Evolutionary conservation across 2,329 filamentous ascomycete genomes (phyloP), one percentile per base, ranked within the genome.

Genomic region (Exophiala phaeomuriformis): DNA sequence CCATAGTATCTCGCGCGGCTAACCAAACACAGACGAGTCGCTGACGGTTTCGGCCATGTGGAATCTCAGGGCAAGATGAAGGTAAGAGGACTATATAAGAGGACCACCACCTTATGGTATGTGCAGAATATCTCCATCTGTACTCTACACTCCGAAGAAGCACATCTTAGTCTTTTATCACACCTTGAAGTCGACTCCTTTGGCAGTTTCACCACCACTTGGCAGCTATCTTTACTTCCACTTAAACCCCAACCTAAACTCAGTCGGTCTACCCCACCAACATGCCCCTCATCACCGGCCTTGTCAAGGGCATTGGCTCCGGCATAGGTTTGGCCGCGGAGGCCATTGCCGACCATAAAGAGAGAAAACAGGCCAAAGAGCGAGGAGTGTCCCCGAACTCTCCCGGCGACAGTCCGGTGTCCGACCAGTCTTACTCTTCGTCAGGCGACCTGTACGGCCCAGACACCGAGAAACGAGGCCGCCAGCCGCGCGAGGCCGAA

Each of bases 281-380:
- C 32, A 55, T 56, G 53, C 56, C 56, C 33, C 47, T 59, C 29
- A 45, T 55, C 33, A 55, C 39, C 30, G 53, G 30, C 32, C 39
- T 59, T n/a, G 43, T 60, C 45, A 57, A 59, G 37, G 55, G 53
- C 28, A 51, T 62, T 12, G 56, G 54, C 41, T 46, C 52, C 29
- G 55, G 50, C 12, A 56, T 62, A 29, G 58, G 59, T 8, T 41
- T 58, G 7, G 58, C 53, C 2, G 49, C 51, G 12, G 59, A 62
- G 45, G 57, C 53, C 32, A 39, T 52, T 35, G 56, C 59, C 40
- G 50, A 60, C 46, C 58, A 53, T 44, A 59, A 59, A 36, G 58
- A 59, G 46, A 55, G 49, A 35, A 62, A 60, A 35, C 52, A 51
- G 9, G 40, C 49, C 37, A 48, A 37, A 47, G 49, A 51, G 33